Evolutionary conservation across 352 stramenopile species (phyloP), one percentile per base, ranked within the genome.

Genomic region (Pythium vanterpoolii): DNA sequence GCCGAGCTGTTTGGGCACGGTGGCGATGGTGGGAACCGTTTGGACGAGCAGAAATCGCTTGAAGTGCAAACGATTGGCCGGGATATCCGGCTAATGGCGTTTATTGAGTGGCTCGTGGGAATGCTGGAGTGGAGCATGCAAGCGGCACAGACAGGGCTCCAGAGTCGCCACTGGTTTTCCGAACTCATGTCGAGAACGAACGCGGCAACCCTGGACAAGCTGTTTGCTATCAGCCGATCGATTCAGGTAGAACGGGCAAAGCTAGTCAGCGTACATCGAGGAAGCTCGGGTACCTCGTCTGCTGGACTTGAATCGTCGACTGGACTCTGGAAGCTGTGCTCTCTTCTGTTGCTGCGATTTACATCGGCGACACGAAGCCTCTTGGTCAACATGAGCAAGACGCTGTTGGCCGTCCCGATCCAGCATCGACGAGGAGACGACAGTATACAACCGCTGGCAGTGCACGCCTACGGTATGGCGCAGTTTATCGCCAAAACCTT

Each of bases 251-350:
- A 95, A 45, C 76, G 86, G 19, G 83, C 83, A 38, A 85, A 49
- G 40, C 59, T 95, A 34, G 83, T 81, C 31, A 68, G 72, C 7
- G 45, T 74, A 18, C 71, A 90, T 58, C 76, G 77, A 43, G 79
- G 77, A 39, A 71, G 64, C 10, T 13, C 3, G 2, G 21, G 14
- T 1, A 16, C 40, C 1, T 52, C 40, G 3, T 44, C 49, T 19
- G 19, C n/a, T 10, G 6, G 45, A 14, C 26, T 44, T 18, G 36
- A 33, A 23, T 49, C 40, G 33, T 26, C 60, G 19, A 66, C 65
- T 24, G 73, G 74, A 6, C 27, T 93, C n/a, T 94, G 84, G 83
- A 93, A 93, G 71, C 64, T 94, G 48, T 83, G 80, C 6, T 92
- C 83, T 16, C 44, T 95, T 14, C 60, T 95, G 13, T 62, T 94